These are phyloP conservation scores for Oxyria digyna DNA, from an alignment of 148 eudicot species.

Conservation along the genomic window DNA sequence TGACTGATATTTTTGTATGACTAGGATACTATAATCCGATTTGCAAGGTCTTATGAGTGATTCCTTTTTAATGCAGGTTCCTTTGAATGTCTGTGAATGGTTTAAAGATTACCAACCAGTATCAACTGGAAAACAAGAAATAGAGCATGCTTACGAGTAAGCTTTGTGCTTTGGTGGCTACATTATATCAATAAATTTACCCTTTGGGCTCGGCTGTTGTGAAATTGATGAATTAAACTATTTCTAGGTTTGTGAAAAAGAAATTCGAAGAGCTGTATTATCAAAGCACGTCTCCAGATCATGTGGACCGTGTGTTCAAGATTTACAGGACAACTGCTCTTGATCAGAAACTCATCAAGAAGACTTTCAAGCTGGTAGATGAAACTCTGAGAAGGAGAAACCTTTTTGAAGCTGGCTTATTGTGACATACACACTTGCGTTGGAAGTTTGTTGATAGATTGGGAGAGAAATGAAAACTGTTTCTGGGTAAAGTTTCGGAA, in stretches of 20 bases:
- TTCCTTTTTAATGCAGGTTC: conserved; percentile 42
- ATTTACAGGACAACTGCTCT: conserved; percentile 93
- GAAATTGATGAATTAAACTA: conserved; percentile 2
- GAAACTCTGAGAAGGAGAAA: conserved; percentile 95
- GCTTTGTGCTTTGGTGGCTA: conserved; percentile 11
- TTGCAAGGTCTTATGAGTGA: conserved; percentile 3
- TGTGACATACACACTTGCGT: conserved; percentile 27
- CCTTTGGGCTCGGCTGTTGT: background rate
- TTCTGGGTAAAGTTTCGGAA: conserved; percentile 5
- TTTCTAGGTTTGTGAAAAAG: conserved; percentile 73
- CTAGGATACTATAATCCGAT: background rate
- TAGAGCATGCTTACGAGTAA: conserved; percentile 96
- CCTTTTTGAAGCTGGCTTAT: conserved; percentile 83
- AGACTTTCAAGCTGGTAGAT: conserved; percentile 88
- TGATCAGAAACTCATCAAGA: conserved; percentile 91
- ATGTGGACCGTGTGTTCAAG: conserved; percentile 86
- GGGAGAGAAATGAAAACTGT: background rate
- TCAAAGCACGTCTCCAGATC: conserved; percentile 80
- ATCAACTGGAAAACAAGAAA: conserved; percentile 84
- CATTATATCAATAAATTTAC: background rate
- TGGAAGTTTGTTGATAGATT: conserved; percentile 13
- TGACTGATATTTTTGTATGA: background rate
- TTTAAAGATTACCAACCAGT: conserved; percentile 89
- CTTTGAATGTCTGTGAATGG: conserved; percentile 76
- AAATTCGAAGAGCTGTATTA: conserved; percentile 93